Conservation (phyloP, 1,284 basidiomycete genomes). For the Stereum hirsutum region DNA sequence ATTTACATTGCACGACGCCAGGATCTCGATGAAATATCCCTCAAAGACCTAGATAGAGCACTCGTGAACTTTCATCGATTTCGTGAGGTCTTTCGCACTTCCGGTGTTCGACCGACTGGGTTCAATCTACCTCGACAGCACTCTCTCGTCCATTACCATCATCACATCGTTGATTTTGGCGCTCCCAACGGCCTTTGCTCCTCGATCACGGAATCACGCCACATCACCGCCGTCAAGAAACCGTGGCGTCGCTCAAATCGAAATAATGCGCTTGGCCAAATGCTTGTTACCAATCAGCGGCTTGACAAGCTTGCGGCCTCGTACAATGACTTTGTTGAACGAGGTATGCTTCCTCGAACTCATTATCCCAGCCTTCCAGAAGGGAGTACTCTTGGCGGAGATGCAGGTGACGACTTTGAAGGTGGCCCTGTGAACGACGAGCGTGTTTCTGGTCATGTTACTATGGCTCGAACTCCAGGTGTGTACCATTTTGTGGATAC, state of each 20-base stretch:
- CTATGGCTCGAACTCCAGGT: too few species aligned
- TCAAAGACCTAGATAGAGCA: not conserved
- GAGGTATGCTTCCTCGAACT: too few species aligned
- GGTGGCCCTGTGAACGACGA: too few species aligned
- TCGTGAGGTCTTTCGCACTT: not conserved
- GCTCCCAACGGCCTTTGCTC: slow-evolving; percentile 3
- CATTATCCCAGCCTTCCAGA: too few species aligned
- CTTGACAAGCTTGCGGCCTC: slow-evolving; percentile 7
- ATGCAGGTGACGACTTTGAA: too few species aligned
- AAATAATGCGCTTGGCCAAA: slow-evolving; percentile 14
- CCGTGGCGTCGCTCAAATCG: slow-evolving; percentile 15
- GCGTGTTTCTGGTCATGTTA: too few species aligned
- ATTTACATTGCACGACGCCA: not conserved
- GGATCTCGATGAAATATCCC: not conserved
- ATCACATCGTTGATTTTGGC: not conserved
- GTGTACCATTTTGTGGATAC: too few species aligned
- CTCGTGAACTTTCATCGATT: not conserved
- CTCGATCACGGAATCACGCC: slow-evolving; percentile 5
- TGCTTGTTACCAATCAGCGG: slow-evolving; percentile 15
- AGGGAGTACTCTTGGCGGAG: too few species aligned
- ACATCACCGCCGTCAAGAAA: slow-evolving; percentile 8
- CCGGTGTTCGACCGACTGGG: slow-evolving; percentile 1
- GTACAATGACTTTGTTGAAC: too few species aligned
- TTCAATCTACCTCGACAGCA: slow-evolving; percentile 1
- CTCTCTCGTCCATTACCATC: not conserved